A percentile compares a stretch with the other conserved stretches of the same genome.
phyloP scores from a whole-genome alignment of 805 yeast species.

The Teunomyces tritomae region DNA sequence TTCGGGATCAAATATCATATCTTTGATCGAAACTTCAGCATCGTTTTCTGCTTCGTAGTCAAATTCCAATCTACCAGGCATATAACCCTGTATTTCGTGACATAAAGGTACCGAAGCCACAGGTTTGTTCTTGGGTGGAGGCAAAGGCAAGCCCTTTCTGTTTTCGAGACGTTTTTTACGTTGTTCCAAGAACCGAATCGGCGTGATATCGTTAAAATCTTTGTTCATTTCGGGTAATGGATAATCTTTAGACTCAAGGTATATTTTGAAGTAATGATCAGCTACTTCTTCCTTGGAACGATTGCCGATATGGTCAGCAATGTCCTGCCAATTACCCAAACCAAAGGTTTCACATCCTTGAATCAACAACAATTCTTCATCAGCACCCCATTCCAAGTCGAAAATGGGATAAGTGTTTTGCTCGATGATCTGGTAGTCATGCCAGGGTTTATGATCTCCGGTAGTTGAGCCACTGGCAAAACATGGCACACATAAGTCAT shows the following conservation, averaged over 20 bases:
- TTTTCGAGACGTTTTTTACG: conserved; percentile 71
- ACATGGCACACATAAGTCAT: conserved; percentile 97
- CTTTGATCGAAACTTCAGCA: conserved; percentile 91
- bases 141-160: conserved; percentile 69
- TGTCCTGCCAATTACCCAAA: conserved; percentile 95
- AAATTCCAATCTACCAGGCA: conserved; percentile 98
- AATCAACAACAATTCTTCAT: conserved; percentile 83
- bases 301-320: conserved; percentile 94
- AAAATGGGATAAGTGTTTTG: conserved; percentile 94
- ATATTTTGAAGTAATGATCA: conserved; percentile 71
- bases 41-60: conserved; percentile 97
- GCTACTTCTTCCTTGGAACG: conserved; percentile 90
- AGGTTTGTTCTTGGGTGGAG: conserved; percentile 81
- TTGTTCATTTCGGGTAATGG: conserved; percentile 88
- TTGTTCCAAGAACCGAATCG: conserved; percentile 64
- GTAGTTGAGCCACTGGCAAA: conserved; percentile 80
- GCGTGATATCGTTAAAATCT: conserved; percentile 58
- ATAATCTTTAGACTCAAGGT: conserved; percentile 66
- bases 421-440: conserved; percentile 87
- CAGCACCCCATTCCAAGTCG: conserved; percentile 95
- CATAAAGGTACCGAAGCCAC: conserved; percentile 93
- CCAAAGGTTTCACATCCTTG: conserved; percentile 93
- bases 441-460: conserved; percentile 90
- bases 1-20: conserved; percentile 92
- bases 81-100: conserved; percentile 94